Conservation (phyloP, 208 protist genomes). For the Spongospora subterranea region DNA sequence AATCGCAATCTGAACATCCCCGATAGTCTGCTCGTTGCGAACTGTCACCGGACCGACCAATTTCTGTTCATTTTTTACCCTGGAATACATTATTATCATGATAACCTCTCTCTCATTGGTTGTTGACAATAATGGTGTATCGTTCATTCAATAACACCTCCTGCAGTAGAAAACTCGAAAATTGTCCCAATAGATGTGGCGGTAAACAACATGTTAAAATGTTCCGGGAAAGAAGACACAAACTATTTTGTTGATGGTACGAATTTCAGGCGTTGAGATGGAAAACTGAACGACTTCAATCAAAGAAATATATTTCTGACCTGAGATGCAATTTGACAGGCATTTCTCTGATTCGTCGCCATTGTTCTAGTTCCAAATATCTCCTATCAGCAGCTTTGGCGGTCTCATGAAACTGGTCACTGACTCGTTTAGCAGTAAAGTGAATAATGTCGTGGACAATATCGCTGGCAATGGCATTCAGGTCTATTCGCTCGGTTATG, state of each 20-base stretch:
- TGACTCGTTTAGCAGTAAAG: background rate
- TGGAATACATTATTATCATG: too few species aligned
- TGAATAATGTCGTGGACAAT: conserved; percentile 59
- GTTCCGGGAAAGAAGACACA: background rate
- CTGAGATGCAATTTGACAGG: conserved; percentile 13
- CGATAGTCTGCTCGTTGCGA: conserved; percentile 33
- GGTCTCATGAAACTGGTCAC: background rate
- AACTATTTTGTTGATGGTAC: too few species aligned
- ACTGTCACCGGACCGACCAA: background rate
- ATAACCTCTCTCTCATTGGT: too few species aligned
- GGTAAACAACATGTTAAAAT: background rate
- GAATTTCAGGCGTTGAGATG: too few species aligned
- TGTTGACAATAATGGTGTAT: too few species aligned
- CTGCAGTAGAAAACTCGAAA: too few species aligned
- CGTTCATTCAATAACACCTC: too few species aligned
- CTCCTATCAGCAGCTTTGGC: background rate
- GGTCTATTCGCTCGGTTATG: conserved; percentile 4
- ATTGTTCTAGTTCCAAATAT: background rate
- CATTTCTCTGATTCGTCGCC: background rate
- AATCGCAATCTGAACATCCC: background rate
- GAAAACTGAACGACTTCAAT: too few species aligned
- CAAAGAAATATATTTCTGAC: too few species aligned
- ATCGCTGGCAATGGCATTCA: background rate
- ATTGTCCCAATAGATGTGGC: background rate
- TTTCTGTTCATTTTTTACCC: background rate